These are phyloP conservation scores for Hordeum pubiflorum DNA, from an alignment of 202 grass and related monocot genomes.

Conservation along the genomic window DNA sequence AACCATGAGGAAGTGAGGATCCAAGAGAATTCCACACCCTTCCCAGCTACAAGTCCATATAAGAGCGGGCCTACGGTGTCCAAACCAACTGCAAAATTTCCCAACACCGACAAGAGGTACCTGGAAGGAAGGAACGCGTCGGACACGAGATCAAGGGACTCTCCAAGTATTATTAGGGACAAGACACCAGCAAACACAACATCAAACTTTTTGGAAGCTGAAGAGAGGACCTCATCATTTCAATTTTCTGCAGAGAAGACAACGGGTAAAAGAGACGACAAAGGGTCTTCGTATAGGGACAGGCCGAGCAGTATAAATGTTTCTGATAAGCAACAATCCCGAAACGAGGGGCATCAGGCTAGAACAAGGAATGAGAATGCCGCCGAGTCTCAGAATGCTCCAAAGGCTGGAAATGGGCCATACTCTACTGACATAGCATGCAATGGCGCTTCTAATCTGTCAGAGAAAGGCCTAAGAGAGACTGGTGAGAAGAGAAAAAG, in stretches of 20 bases:
- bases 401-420: background rate
- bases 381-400: background rate
- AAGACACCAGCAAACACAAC: constrained; percentile 7
- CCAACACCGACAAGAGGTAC: constrained; percentile 14
- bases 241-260: constrained; percentile 33
- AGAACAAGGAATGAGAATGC: constrained; percentile 3
- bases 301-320: constrained; percentile 10
- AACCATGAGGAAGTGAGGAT: constrained; percentile 17
- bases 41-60: constrained; percentile 12
- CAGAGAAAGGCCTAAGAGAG: constrained; percentile 16
- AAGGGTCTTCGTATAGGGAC: constrained; percentile 18
- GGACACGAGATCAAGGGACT: constrained; percentile 25
- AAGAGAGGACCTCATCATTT: constrained; percentile 28
- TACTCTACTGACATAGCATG: constrained; percentile 23
- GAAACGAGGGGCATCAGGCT: background rate
- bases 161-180: constrained; percentile 8
- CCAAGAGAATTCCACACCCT: constrained; percentile 23
- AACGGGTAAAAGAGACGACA: background rate
- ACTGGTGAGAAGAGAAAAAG: constrained; percentile 39
- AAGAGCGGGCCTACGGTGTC: constrained; percentile 21
- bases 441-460: constrained; percentile 23
- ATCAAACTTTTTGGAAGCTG: constrained; percentile 17
- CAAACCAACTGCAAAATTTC: constrained; percentile 28
- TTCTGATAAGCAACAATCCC: constrained; percentile 24
- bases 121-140: constrained; percentile 31